A percentile compares a stretch with the other conserved stretches of the same genome.
Conservation (phyloP, 108 stramenopile genomes). For the Skeletonema costatum region DNA sequence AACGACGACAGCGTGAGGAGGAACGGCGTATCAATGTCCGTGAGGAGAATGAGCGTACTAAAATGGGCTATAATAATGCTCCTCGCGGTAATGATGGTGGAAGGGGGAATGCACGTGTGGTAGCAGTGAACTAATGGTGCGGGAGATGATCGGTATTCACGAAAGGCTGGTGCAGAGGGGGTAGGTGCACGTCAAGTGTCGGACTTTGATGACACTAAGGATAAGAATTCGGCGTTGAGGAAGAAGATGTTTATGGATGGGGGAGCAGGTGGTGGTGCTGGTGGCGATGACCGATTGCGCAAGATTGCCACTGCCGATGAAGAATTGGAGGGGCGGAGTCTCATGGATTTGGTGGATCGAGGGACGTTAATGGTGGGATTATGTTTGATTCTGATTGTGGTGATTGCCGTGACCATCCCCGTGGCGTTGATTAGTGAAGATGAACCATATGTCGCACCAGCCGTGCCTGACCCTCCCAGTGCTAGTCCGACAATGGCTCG, state of each 20-base stretch:
- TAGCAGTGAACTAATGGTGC: neutral
- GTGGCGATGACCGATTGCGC: constrained; percentile 5
- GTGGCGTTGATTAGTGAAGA: constrained; percentile 32
- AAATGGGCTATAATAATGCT: neutral
- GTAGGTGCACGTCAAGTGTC: neutral
- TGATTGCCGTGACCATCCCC: constrained; percentile 39
- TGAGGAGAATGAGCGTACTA: neutral
- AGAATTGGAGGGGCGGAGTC: constrained; percentile 23
- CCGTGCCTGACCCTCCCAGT: constrained; percentile 20
- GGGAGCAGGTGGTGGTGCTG: neutral
- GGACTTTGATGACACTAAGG: neutral
- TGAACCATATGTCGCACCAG: constrained; percentile 31
- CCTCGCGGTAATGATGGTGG: neutral
- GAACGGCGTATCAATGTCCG: neutral
- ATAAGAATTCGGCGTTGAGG: neutral
- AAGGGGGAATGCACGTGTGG: neutral
- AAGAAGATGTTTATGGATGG: neutral
- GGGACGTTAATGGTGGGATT: constrained; percentile 33
- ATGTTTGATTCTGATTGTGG: constrained; percentile 40
- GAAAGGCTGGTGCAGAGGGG: neutral
- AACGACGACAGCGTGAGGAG: neutral
- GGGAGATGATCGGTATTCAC: neutral
- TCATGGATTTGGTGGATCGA: constrained; percentile 25
- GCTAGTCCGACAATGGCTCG: constrained; percentile 12
- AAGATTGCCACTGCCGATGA: constrained; percentile 31